Conservation (phyloP, 768 basidiomycete species). For the Russula vinacea region DNA sequence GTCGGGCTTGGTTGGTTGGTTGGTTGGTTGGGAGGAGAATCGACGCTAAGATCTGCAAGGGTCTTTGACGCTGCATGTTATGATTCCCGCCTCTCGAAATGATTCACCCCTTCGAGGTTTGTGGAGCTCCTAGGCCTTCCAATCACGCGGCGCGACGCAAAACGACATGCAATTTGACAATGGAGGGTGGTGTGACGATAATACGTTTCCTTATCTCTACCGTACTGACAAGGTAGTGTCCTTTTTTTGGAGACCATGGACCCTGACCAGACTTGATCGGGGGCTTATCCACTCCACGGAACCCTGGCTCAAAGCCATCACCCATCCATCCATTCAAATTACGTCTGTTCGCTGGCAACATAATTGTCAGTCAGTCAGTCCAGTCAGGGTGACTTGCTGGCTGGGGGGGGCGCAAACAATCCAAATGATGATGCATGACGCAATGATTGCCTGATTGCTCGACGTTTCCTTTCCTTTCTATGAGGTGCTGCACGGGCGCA, state of each 20-base stretch:
- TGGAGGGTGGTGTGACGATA: neutral
- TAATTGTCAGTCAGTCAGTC: no score
- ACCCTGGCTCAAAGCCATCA: neutral
- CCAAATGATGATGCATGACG: conserved; percentile 18
- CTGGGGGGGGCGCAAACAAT: no score
- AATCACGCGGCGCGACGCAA: neutral
- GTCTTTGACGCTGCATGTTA: neutral
- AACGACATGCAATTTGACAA: neutral
- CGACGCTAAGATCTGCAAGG: neutral
- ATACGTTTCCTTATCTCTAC: conserved; percentile 11
- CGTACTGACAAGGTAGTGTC: neutral
- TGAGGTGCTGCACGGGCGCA: neutral
- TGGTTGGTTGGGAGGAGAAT: no score
- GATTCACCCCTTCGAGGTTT: neutral
- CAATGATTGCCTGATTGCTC: neutral
- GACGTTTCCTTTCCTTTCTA: no score
- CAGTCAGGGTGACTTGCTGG: no score
- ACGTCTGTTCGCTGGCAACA: conserved; percentile 12
- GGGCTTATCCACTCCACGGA: conserved; percentile 13
- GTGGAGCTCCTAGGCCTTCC: neutral
- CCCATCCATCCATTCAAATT: neutral
- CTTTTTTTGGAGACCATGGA: no score
- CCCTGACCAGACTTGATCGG: conserved; percentile 5
- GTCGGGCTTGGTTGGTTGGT: no score
- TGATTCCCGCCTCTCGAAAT: neutral